Percentiles rank a stretch among this genome's conserved stretches.
Conservation (phyloP, 176 grass and related monocot genomes). For the Bothriochloa decipiens region DNA sequence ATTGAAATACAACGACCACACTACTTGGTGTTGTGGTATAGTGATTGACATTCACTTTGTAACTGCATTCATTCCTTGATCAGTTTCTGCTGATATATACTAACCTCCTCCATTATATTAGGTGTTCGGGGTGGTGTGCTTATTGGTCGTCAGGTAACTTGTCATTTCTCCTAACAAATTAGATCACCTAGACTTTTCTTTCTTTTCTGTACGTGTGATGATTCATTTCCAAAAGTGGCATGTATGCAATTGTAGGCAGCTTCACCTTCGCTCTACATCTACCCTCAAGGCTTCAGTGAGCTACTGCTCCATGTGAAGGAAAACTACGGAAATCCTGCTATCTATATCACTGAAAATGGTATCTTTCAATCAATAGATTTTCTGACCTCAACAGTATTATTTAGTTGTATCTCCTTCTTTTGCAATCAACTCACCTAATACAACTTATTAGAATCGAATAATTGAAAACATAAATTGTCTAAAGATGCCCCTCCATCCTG, state of each 20-base stretch:
- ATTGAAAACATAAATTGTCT: too few relatives aligned
- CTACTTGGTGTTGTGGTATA: too few relatives aligned
- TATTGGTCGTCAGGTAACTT: slow-evolving; percentile 29
- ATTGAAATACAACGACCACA: too few relatives aligned
- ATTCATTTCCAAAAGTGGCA: background rate
- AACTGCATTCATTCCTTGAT: too few relatives aligned
- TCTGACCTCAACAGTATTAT: too few relatives aligned
- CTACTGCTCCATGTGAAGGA: slow-evolving; percentile 55
- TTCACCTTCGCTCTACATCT: slow-evolving; percentile 41
- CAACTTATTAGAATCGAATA: too few relatives aligned
- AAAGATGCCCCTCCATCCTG: too few relatives aligned
- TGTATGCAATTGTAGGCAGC: background rate
- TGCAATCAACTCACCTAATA: too few relatives aligned
- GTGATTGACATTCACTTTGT: too few relatives aligned
- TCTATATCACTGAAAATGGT: slow-evolving; percentile 56
- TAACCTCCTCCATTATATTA: background rate
- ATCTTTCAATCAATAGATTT: background rate
- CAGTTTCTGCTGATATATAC: too few relatives aligned
- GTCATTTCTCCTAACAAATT: background rate
- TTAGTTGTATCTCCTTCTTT: too few relatives aligned
- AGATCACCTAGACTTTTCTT: too few relatives aligned
- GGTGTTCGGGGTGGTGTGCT: slow-evolving; percentile 53
- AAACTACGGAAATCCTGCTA: slow-evolving; percentile 51
- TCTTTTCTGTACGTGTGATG: background rate
- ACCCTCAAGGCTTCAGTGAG: slow-evolving; percentile 52